Percentiles rank a stretch among this genome's conserved stretches.
These are phyloP conservation scores for Acidomyces sp. DNA, from an alignment of 495 filamentous ascomycete species.

Conservation along the genomic window DNA sequence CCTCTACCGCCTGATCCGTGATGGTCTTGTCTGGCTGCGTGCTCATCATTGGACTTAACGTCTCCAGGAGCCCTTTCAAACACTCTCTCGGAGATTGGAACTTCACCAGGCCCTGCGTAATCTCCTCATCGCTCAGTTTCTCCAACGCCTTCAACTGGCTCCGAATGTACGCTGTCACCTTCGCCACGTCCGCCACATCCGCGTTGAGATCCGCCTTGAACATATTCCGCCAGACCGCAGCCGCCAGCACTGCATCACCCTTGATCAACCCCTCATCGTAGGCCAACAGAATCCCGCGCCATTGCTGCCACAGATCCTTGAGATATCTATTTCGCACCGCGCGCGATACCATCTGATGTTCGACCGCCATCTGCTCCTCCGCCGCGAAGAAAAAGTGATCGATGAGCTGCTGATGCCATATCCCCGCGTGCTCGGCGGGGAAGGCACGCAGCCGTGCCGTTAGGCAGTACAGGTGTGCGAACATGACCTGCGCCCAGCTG, in stretches of 20 bases:
- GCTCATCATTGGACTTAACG: constrained; percentile 28
- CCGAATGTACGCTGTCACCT: constrained; percentile 68
- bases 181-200: constrained; percentile 56
- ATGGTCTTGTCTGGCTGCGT: constrained; percentile 31
- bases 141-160: constrained; percentile 50
- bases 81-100: no score
- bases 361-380: constrained; percentile 68
- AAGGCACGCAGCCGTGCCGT: constrained; percentile 73
- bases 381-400: constrained; percentile 91
- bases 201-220: constrained; percentile 63
- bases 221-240: constrained; percentile 87
- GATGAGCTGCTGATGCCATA: constrained; percentile 63
- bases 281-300: constrained; percentile 67
- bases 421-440: constrained; percentile 43
- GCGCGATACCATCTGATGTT: constrained; percentile 54
- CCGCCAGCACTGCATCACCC: constrained; percentile 72
- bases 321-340: constrained; percentile 68
- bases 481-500: constrained; percentile 89
- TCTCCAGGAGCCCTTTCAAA: constrained; percentile 26
- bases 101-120: constrained; percentile 26
- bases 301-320: constrained; percentile 84
- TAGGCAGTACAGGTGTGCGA: constrained; percentile 89
- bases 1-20: constrained; percentile 13
- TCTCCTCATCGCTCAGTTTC: constrained; percentile 44
- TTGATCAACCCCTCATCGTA: constrained; percentile 80